These are phyloP conservation scores for Macrotyloma uniflorum DNA, from an alignment of 306 rosid genomes.

Conservation along the genomic window DNA sequence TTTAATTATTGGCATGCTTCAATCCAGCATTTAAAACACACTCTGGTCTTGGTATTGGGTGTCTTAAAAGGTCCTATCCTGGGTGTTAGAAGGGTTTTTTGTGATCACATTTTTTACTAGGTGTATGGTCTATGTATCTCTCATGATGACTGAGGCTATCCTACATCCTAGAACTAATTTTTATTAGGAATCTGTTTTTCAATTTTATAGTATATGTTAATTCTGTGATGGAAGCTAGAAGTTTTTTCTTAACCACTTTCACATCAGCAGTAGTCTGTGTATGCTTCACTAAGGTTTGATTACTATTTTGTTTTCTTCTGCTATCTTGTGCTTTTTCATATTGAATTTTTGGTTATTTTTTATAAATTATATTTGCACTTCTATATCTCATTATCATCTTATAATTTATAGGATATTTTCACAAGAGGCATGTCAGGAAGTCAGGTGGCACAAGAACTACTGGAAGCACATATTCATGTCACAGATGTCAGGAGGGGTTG, in stretches of 20 bases:
- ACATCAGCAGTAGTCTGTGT: background rate
- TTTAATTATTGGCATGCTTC: background rate
- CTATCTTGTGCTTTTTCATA: constrained; percentile 18
- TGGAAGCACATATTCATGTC: constrained; percentile 65
- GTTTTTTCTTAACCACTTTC: constrained; percentile 27
- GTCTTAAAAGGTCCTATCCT: background rate
- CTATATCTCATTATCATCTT: constrained; percentile 36
- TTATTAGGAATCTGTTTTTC: background rate
- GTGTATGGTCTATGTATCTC: background rate
- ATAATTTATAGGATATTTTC: constrained; percentile 73
- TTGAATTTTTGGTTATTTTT: constrained; percentile 8
- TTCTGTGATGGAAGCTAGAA: too few relatives aligned
- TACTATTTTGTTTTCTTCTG: constrained; percentile 30
- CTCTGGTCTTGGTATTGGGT: too few relatives aligned
- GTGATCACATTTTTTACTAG: background rate
- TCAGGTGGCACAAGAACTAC: constrained; percentile 57
- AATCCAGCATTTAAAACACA: too few relatives aligned
- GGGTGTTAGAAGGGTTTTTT: background rate
- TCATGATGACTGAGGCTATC: background rate
- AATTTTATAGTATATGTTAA: background rate
- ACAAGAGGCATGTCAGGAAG: constrained; percentile 84
- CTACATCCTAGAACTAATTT: background rate
- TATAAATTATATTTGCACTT: constrained; percentile 28
- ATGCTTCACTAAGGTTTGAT: constrained; percentile 14
- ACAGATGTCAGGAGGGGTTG: constrained; percentile 63